phyloP scores from a whole-genome alignment of 768 basidiomycete genomes.

The Lactifluus subvellereus region DNA sequence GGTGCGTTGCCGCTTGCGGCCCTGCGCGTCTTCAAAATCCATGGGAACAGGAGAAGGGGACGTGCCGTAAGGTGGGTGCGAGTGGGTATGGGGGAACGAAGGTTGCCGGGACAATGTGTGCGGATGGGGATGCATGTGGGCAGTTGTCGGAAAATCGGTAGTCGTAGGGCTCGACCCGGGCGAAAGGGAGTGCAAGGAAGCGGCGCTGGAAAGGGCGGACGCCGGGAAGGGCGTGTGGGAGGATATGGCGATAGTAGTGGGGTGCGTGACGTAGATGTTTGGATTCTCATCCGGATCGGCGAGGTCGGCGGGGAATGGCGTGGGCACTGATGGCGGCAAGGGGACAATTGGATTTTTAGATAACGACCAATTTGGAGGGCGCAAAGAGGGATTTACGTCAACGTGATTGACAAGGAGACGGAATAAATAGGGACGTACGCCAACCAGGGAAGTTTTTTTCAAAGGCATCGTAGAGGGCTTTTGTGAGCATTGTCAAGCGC shows the following conservation, averaged over 20 bases:
- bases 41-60: conserved; percentile 31
- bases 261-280: conserved; percentile 70
- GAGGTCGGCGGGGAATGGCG: conserved; percentile 43
- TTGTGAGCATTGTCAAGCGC: conserved; percentile 52
- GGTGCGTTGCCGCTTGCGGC: conserved; percentile 50
- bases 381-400: conserved; percentile 3
- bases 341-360: conserved; percentile 30
- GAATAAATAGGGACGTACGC: conserved; percentile 35
- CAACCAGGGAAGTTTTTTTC: conserved; percentile 50
- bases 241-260: conserved; percentile 37
- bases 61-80: conserved; percentile 29
- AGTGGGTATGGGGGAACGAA: conserved; percentile 45
- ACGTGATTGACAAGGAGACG: background rate
- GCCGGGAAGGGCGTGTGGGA: conserved; percentile 34
- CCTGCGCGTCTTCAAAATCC: conserved; percentile 31
- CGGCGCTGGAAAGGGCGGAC: conserved; percentile 33
- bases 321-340: conserved; percentile 26
- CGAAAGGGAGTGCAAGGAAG: conserved; percentile 45
- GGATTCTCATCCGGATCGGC: conserved; percentile 47
- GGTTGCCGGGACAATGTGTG: conserved; percentile 51
- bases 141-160: conserved; percentile 37
- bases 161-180: conserved; percentile 51
- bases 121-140: conserved; percentile 31
- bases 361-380: background rate
- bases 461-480: conserved; percentile 57